Conservation (phyloP, 495 filamentous ascomycete species). For the Podospora bellae-mahoneyi region DNA sequence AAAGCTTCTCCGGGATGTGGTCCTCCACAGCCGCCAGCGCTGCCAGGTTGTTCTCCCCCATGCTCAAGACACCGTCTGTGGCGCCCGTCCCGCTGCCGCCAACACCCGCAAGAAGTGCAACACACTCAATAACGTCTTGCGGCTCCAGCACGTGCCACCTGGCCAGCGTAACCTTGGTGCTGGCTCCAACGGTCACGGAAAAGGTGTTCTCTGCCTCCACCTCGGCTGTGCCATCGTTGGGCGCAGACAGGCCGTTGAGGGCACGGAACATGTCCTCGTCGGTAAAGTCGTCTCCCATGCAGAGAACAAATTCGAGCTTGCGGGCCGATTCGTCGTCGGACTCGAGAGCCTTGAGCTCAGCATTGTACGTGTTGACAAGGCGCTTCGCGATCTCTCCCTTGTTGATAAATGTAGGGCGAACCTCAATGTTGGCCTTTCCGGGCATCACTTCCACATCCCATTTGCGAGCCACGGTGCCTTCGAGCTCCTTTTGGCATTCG, state of each 20-base stretch:
- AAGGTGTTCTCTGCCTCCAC: slow-evolving; percentile 62
- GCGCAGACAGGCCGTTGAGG: slow-evolving; percentile 51
- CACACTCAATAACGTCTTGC: slow-evolving; percentile 75
- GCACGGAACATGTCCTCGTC: slow-evolving; percentile 88
- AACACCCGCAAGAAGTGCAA: slow-evolving; percentile 63
- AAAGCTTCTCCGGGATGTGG: slow-evolving; percentile 28
- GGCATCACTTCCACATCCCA: slow-evolving; percentile 93
- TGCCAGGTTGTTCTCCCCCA: slow-evolving; percentile 47
- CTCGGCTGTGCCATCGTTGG: slow-evolving; percentile 44
- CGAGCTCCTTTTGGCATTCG: slow-evolving; percentile 72
- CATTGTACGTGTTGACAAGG: slow-evolving; percentile 63
- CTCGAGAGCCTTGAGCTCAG: slow-evolving; percentile 32
- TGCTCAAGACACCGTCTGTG: slow-evolving; percentile 29
- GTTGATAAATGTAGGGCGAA: slow-evolving; percentile 93
- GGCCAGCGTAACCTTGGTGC: slow-evolving; percentile 80
- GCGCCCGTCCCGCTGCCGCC: slow-evolving; percentile 44
- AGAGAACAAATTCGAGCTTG: slow-evolving; percentile 77
- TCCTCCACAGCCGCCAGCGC: slow-evolving; percentile 45
- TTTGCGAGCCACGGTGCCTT: slow-evolving; percentile 65
- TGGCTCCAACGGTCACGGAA: slow-evolving; percentile 82
- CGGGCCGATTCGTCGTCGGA: slow-evolving; percentile 23
- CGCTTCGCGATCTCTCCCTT: slow-evolving; percentile 89
- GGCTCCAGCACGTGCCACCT: slow-evolving; percentile 85
- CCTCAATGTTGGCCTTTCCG: slow-evolving; percentile 93
- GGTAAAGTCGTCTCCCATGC: slow-evolving; percentile 90